Conservation (phyloP, 768 basidiomycete genomes). For the Strobilomyces echinocephalus region DNA sequence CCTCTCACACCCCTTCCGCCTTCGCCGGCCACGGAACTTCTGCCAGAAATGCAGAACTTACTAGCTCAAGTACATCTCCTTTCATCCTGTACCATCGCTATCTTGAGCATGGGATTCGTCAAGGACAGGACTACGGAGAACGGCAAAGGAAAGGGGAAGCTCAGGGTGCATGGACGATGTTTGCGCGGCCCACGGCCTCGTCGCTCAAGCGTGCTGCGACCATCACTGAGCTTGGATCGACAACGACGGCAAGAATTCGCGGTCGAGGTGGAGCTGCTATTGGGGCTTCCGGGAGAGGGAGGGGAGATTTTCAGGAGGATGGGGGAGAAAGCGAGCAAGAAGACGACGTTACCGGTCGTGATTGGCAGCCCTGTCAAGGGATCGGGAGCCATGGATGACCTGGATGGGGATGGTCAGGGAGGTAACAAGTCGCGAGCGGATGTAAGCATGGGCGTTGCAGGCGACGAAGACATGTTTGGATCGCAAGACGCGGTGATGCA, state of each 20-base stretch:
- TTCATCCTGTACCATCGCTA: neutral
- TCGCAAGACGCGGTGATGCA: slow-evolving; percentile 3
- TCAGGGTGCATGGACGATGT: slow-evolving; percentile 7
- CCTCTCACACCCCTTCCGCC: slow-evolving; percentile 50
- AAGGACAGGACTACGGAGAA: slow-evolving; percentile 8
- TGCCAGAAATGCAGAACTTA: slow-evolving; percentile 11
- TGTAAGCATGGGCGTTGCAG: neutral
- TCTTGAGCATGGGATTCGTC: slow-evolving; percentile 63
- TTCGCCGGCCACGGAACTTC: slow-evolving; percentile 33
- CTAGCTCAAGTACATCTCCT: slow-evolving; percentile 17
- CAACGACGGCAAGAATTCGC: neutral
- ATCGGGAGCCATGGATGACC: slow-evolving; percentile 6
- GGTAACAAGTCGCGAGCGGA: neutral
- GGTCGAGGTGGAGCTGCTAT: slow-evolving; percentile 1
- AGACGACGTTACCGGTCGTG: slow-evolving; percentile 41
- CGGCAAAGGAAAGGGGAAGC: slow-evolving; percentile 13
- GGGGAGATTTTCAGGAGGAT: slow-evolving; percentile 20
- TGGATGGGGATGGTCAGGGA: neutral
- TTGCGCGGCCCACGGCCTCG: slow-evolving; percentile 29
- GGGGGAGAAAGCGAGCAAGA: slow-evolving; percentile 37
- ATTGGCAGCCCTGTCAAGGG: slow-evolving; percentile 45
- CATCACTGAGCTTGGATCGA: slow-evolving; percentile 7
- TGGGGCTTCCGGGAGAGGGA: slow-evolving; percentile 4
- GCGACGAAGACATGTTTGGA: slow-evolving; percentile 8
- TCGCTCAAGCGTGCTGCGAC: slow-evolving; percentile 28